Percentiles rank a stretch among this genome's conserved stretches.
Conservation (phyloP, 805 yeast species). For the Candida nanaspora region DNA sequence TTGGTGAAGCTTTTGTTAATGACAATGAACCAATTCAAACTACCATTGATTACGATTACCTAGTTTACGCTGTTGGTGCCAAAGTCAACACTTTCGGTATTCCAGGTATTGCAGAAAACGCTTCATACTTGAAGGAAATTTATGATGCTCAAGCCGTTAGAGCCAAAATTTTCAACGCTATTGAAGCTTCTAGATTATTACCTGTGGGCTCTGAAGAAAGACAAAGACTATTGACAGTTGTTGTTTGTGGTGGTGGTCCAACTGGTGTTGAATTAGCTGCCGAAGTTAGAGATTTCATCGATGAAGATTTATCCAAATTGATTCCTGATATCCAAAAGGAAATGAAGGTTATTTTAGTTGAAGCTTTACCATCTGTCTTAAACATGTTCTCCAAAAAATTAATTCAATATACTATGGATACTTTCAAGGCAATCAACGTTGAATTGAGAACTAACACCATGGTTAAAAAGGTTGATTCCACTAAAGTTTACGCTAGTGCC, state of each 20-base stretch:
- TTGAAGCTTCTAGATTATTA: slow-evolving; percentile 81
- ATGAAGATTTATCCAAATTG: slow-evolving; percentile 84
- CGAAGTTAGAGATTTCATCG: slow-evolving; percentile 89
- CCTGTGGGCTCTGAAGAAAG: slow-evolving; percentile 70
- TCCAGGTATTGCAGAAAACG: slow-evolving; percentile 87
- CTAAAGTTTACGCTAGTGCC: slow-evolving; percentile 60
- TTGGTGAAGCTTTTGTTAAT: slow-evolving; percentile 47
- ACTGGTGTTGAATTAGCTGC: slow-evolving; percentile 98
- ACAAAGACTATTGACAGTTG: slow-evolving; percentile 75
- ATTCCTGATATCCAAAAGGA: slow-evolving; percentile 81
- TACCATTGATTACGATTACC: slow-evolving; percentile 62
- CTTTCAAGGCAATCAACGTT: slow-evolving; percentile 61
- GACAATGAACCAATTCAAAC: slow-evolving; percentile 37
- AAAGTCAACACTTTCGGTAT: slow-evolving; percentile 91
- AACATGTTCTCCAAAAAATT: slow-evolving; percentile 63
- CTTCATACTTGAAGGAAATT: slow-evolving; percentile 84
- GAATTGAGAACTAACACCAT: slow-evolving; percentile 76
- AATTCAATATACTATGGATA: slow-evolving; percentile 72
- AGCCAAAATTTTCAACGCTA: slow-evolving; percentile 72
- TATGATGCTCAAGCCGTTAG: slow-evolving; percentile 83
- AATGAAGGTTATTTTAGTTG: slow-evolving; percentile 77
- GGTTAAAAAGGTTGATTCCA: slow-evolving; percentile 78
- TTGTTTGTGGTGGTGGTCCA: slow-evolving; percentile 98
- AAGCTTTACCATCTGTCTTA: slow-evolving; percentile 86
- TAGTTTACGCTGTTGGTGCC: slow-evolving; percentile 92